Evolutionary conservation across 352 stramenopile genomes (phyloP).

Genomic region (Thraustochytrium striatum): DNA sequence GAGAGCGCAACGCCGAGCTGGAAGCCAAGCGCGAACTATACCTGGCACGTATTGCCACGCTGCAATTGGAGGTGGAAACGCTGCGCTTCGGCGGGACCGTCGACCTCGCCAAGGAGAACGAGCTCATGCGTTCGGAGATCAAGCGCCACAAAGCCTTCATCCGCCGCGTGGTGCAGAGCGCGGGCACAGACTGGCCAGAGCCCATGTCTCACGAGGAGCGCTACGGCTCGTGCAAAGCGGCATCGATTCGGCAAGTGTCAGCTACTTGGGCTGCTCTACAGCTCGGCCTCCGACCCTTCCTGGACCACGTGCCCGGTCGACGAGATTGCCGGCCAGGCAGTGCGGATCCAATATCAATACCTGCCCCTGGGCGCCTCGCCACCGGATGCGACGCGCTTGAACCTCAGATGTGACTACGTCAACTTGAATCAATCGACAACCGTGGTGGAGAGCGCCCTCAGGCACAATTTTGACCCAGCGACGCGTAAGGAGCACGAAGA

Average conservation of each 20-base stretch:
- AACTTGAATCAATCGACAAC: not conserved
- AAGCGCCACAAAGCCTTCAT: conserved; percentile 4
- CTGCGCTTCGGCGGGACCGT: not conserved
- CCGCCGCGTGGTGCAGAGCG: not conserved
- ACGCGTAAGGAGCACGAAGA: not conserved
- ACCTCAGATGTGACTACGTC: not conserved
- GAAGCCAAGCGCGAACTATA: conserved; percentile 6
- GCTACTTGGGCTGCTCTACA: not conserved
- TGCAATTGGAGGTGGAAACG: conserved; percentile 18
- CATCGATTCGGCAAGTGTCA: not conserved
- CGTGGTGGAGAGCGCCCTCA: not conserved
- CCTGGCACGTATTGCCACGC: conserved; percentile 16
- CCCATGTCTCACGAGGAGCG: not conserved
- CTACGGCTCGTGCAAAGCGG: not conserved
- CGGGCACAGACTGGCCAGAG: not conserved
- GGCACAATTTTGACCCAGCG: not conserved
- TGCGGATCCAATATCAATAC: not conserved
- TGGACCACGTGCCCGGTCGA: not conserved
- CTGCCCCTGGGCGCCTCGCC: not conserved
- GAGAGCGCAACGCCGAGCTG: conserved; percentile 1
- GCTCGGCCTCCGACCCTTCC: not conserved
- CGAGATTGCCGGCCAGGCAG: not conserved
- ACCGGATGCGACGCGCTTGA: not conserved
- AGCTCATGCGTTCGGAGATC: conserved; percentile 28
- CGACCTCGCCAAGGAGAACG: conserved; percentile 34